A percentile compares a stretch with the other conserved stretches of the same genome.
These are phyloP conservation scores for Lathyrus aphaca DNA, from an alignment of 306 rosid species.

Conservation along the genomic window DNA sequence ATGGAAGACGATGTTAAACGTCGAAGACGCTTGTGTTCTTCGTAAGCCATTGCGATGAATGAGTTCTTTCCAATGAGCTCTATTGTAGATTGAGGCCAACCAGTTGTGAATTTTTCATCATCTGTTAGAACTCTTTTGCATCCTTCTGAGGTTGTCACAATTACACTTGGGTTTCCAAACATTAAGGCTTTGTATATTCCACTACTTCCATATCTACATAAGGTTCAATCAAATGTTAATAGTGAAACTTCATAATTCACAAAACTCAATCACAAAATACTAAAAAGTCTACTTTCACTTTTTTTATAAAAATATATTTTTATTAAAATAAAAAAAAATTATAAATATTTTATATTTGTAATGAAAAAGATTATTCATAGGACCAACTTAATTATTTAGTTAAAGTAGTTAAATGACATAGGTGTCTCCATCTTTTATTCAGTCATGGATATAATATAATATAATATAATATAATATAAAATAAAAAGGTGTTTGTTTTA, in stretches of 20 bases:
- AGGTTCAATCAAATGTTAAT: background rate
- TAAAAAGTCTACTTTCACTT: too few species aligned
- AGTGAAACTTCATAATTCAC: background rate
- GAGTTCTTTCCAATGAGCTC: slow-evolving; percentile 82
- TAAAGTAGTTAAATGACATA: slow-evolving; percentile 12
- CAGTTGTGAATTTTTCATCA: slow-evolving; percentile 67
- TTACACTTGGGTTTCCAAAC: slow-evolving; percentile 83
- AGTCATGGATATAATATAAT: background rate
- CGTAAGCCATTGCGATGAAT: slow-evolving; percentile 59
- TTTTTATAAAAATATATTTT: too few species aligned
- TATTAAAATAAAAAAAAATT: too few species aligned
- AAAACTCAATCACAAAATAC: background rate
- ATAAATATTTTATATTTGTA: too few species aligned
- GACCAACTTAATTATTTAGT: background rate
- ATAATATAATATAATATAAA: background rate
- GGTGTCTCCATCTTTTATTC: slow-evolving; percentile 27
- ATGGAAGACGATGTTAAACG: slow-evolving; percentile 79
- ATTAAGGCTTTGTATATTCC: slow-evolving; percentile 81
- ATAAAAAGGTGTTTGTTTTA: background rate
- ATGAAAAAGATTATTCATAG: background rate
- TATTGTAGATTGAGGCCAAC: slow-evolving; percentile 81
- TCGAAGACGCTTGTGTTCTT: slow-evolving; percentile 86
- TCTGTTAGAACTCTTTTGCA: slow-evolving; percentile 74
- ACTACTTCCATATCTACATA: slow-evolving; percentile 62
- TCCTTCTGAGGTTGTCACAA: slow-evolving; percentile 72